Base-by-base conservation (phyloP, 2,329 filamentous ascomycete genomes). In the Fusarium duplospermum region DNA sequence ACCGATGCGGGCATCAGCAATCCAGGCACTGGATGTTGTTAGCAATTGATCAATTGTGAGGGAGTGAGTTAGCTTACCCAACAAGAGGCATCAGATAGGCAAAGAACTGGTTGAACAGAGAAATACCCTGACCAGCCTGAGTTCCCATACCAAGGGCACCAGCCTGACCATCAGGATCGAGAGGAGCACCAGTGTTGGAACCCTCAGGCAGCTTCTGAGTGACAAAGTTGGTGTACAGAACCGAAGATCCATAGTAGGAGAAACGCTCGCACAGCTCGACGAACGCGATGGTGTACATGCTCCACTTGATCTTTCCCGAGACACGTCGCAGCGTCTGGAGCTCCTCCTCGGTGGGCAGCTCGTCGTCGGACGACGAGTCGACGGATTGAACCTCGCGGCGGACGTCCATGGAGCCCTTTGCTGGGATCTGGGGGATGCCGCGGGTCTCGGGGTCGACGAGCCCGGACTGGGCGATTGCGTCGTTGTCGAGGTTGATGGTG, bases 251-350 rank as follows among this genome's bases (percentile, higher is more conserved):
- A 78, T 94, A 94, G 88, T 94, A 95, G 16, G 91, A 92, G 83
- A 93, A 94, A 58, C 93, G 91, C 84, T 95, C 93, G 83, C 91
- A 93, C 66, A 94, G 84, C 82, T 95, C 93, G 68, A 93, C 89
- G 71, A 94, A 90, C 57, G 91, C 92, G 68, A 95, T 89, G 29
- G 90, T 91, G 83, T 90, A 94, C 67, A 92, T 88, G 64, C 87
- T 84, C 87, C 88, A 91, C 58, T 91, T 90, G 70, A 94, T 89
- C 78, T 86, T 87, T 71, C 90, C 91, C 14, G 90, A 89, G 24
- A 93, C 88, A 77, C 90, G 89, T 59, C 86, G 88, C n/a, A 93
- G 87, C 0, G 89, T 91, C 16, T 73, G 80, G 69, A 90, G 81
- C 70, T 93, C 91, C 79, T 93, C 90, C 35, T 89, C 87, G 8